Percentiles rank a stretch among this genome's conserved stretches.
Evolutionary conservation across 1,139 yeast genomes (phyloP).

Genomic region (Tardiomyces blankii): DNA sequence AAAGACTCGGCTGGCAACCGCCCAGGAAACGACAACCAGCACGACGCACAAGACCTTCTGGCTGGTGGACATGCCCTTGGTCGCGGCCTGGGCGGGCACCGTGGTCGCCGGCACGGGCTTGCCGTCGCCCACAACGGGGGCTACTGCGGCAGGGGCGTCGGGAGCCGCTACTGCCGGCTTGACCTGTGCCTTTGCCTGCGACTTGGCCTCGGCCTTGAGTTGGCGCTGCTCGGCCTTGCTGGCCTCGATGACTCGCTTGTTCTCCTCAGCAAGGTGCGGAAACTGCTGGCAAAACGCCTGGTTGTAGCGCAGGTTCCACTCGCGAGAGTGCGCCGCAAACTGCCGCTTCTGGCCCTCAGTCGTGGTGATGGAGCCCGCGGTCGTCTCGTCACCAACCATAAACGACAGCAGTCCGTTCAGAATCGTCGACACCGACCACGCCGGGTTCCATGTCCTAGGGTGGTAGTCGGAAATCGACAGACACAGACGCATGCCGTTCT

Average conservation of each 20-base stretch:
- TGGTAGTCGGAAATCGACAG: constrained; percentile 86
- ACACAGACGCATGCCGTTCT: constrained; percentile 70
- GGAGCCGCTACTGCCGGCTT: neutral
- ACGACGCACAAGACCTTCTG: neutral
- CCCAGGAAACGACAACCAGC: neutral
- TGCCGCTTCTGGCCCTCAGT: constrained; percentile 35
- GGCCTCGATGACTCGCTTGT: neutral
- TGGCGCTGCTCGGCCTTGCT: constrained; percentile 1
- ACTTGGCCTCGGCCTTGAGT: neutral
- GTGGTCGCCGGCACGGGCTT: too few relatives aligned
- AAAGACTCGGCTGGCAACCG: neutral
- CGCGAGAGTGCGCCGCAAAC: constrained; percentile 43
- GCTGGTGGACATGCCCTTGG: neutral
- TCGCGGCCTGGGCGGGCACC: neutral
- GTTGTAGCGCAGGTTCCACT: constrained; percentile 52
- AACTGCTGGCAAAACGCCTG: constrained; percentile 49
- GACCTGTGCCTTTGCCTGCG: neutral
- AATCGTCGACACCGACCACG: constrained; percentile 86
- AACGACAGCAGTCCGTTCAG: constrained; percentile 76
- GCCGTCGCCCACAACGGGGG: neutral
- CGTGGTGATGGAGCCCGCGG: constrained; percentile 33
- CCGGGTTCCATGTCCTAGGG: constrained; percentile 92
- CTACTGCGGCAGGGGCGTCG: neutral
- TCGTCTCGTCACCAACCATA: constrained; percentile 37
- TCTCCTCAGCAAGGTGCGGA: constrained; percentile 48